These are phyloP conservation scores for Leccinellum albellum DNA, from an alignment of 768 basidiomycete genomes.

Conservation along the genomic window DNA sequence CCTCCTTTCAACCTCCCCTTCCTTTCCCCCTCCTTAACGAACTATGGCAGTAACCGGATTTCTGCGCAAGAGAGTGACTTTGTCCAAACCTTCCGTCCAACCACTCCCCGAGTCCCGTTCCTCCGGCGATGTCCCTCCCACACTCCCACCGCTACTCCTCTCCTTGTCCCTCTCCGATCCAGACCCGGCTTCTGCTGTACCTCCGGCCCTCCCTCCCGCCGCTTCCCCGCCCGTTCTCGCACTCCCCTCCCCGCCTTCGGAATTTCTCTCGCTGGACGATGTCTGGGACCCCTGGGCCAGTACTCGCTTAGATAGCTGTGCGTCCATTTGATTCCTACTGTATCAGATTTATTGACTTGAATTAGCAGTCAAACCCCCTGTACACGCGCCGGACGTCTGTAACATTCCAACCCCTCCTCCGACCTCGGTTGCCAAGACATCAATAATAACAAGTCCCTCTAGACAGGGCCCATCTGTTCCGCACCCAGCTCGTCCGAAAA, in stretches of 20 bases:
- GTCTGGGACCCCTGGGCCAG: conserved; percentile 26
- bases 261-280: not conserved
- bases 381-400: conserved; percentile 1
- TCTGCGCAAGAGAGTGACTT: conserved; percentile 48
- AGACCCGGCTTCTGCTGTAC: conserved; percentile 15
- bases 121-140: conserved; percentile 19
- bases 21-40: not conserved
- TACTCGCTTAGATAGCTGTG: conserved; percentile 13
- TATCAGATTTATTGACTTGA: not conserved
- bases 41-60: conserved; percentile 46
- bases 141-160: conserved; percentile 42
- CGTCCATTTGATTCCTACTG: conserved; percentile 3
- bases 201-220: conserved; percentile 5
- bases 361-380: not conserved
- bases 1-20: not conserved
- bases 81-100: not conserved
- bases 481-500: conserved; percentile 9
- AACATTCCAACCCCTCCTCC: not conserved
- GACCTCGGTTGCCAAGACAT: conserved; percentile 19
- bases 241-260: not conserved
- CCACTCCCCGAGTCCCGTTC: not conserved
- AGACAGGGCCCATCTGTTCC: conserved; percentile 4
- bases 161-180: conserved; percentile 30
- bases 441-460: conserved; percentile 2
- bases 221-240: conserved; percentile 15